Conservation (phyloP, 129 eudicot species). For the Centaurea solstitialis region DNA sequence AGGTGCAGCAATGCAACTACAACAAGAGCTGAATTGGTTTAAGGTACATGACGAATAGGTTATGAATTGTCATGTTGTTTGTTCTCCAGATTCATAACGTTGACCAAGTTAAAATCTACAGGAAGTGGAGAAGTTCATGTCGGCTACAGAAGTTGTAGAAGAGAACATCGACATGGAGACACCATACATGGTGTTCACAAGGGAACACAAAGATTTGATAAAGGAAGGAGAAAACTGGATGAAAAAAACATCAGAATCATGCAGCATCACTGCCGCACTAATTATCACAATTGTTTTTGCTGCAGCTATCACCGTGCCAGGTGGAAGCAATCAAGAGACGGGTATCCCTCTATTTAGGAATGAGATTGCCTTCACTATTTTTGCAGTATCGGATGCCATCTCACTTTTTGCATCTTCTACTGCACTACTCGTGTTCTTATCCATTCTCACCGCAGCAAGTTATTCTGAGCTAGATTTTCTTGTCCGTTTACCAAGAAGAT, state of each 20-base stretch:
- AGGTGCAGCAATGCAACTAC: conserved; percentile 37
- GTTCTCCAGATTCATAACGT: neutral
- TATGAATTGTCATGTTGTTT: neutral
- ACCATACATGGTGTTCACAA: conserved; percentile 19
- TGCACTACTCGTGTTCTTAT: conserved; percentile 18
- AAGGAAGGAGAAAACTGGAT: conserved; percentile 36
- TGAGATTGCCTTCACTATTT: conserved; percentile 5
- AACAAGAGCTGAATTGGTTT: conserved; percentile 27
- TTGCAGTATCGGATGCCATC: conserved; percentile 25
- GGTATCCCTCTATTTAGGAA: conserved; percentile 12
- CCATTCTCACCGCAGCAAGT: conserved; percentile 23
- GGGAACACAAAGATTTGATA: conserved; percentile 15
- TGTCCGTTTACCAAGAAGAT: conserved; percentile 1
- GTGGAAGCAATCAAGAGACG: conserved; percentile 18
- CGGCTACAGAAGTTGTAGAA: neutral
- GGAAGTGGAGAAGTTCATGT: conserved; percentile 24
- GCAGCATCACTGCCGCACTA: conserved; percentile 33
- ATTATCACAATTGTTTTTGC: conserved; percentile 33
- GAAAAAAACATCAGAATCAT: conserved; percentile 29
- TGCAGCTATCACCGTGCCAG: conserved; percentile 29
- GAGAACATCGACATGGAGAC: conserved; percentile 3
- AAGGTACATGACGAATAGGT: neutral
- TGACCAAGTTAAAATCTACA: neutral
- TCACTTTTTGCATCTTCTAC: conserved; percentile 22
- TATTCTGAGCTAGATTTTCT: conserved; percentile 12